These are phyloP conservation scores for Pyrus betulifolia DNA, from an alignment of 306 rosid species.

Conservation along the genomic window DNA sequence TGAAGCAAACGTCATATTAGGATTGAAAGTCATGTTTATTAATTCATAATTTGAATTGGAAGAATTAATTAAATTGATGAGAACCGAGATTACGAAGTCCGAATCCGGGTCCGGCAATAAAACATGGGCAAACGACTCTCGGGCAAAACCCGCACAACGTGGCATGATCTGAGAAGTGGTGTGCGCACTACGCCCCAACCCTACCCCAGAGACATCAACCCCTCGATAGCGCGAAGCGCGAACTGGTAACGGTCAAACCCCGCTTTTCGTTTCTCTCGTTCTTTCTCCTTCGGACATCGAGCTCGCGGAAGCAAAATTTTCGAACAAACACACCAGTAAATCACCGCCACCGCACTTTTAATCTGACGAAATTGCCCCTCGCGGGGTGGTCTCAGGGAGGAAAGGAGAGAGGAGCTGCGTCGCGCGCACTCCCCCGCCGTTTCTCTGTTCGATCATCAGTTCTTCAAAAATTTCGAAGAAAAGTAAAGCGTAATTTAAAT, in stretches of 20 bases:
- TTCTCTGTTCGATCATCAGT: neutral
- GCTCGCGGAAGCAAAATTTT: slow-evolving; percentile 5
- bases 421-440: slow-evolving; percentile 8
- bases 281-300: neutral
- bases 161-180: slow-evolving; percentile 4
- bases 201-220: neutral
- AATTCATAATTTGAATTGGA: no score
- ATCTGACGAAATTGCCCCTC: neutral
- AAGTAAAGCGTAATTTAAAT: neutral
- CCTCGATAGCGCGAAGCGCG: neutral
- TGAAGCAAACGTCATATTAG: no score
- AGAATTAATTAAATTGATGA: no score
- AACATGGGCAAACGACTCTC: no score
- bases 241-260: slow-evolving; percentile 15
- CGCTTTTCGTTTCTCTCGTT: neutral
- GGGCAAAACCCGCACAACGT: neutral
- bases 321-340: neutral
- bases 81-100: no score
- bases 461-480: neutral
- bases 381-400: neutral
- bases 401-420: neutral
- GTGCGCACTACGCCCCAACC: neutral
- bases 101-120: no score
- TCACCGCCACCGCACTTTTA: neutral
- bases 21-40: no score